phyloP scores from a whole-genome alignment of 768 basidiomycete genomes.

The Wakefieldia striispora region DNA sequence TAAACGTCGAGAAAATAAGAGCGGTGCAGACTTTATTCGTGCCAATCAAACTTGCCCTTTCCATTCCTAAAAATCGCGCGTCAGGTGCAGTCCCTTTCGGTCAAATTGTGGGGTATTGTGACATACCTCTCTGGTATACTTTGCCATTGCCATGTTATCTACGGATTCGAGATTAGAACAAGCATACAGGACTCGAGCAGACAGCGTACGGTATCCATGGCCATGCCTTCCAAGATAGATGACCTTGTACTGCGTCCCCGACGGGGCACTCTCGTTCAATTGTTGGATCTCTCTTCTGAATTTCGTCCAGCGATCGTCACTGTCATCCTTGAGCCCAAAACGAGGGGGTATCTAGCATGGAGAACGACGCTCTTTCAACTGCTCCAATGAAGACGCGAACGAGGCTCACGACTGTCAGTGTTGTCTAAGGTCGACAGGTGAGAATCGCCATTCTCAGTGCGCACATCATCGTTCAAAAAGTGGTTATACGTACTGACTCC shows the following conservation, averaged over 20 bases:
- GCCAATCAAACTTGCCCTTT: slow-evolving; percentile 43
- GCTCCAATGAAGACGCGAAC: background rate
- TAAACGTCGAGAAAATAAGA: background rate
- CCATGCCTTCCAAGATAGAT: slow-evolving; percentile 70
- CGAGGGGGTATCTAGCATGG: slow-evolving; percentile 46
- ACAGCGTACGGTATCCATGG: slow-evolving; percentile 62
- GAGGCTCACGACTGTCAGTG: slow-evolving; percentile 9
- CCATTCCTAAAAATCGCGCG: slow-evolving; percentile 45
- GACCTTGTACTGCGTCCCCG: slow-evolving; percentile 53
- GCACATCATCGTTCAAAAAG: no score
- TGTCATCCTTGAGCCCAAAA: slow-evolving; percentile 58
- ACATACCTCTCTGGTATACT: slow-evolving; percentile 54
- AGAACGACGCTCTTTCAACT: background rate
- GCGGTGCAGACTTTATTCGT: background rate
- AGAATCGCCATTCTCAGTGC: no score
- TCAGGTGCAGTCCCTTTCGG: background rate
- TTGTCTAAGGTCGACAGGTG: no score
- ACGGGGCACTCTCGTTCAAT: slow-evolving; percentile 43
- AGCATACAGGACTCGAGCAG: background rate
- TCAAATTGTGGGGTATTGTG: background rate
- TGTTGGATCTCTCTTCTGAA: slow-evolving; percentile 40
- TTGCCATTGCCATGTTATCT: slow-evolving; percentile 71
- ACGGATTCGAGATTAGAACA: slow-evolving; percentile 25
- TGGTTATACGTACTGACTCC: slow-evolving; percentile 6
- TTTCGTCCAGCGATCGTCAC: slow-evolving; percentile 48